Evolutionary conservation across 148 eudicot genomes (phyloP), one percentile per base, ranked within the genome.

Genomic region (Talinum fruticosum): DNA sequence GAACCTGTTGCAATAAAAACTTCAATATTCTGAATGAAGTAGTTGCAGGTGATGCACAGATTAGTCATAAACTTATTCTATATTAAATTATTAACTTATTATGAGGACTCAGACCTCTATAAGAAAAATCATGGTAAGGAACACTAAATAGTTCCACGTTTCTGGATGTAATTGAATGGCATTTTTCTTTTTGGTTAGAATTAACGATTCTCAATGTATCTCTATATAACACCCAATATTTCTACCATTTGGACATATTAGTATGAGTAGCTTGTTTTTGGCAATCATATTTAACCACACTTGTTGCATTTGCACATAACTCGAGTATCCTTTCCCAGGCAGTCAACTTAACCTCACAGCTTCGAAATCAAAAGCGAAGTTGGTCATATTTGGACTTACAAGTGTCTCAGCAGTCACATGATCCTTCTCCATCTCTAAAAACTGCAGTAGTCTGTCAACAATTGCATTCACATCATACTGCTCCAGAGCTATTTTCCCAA

Each of bases 391-490:
- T 51, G 12, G 51, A 81, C 86, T 83, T 87, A 96, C 99, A 80
- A 96, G 93, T 69, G 99, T 96, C 88, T 96, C 99, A 71, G 99
- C 99, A 30, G 99, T 96, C 83, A 93, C 99, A 57, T 93, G 84
- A 72, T 96, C 99, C 81, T 93, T 96, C 76, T 96, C 99, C 99
- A 96, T 96, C 87, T 96, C 99, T 76, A 96, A 82, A 87, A 96
- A 96, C 88, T 96, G 99, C 81, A 96, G 99, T 81, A 96, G 87
- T 76, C 99, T 86, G 83, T 96, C 97, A 73, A 96, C 99, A 84
- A 96, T 96, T 66, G 99, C 99, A 90, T 96, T 96, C 51, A 96
- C 99, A 77, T 96, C 99, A 87, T 91, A 96, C 87, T 96, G 99
- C 87, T 96, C 97, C 79, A 96, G 76, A 16, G 99, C 99, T 77